phyloP scores from a whole-genome alignment of 1,284 basidiomycete genomes.

The Leccinum pachyderme region DNA sequence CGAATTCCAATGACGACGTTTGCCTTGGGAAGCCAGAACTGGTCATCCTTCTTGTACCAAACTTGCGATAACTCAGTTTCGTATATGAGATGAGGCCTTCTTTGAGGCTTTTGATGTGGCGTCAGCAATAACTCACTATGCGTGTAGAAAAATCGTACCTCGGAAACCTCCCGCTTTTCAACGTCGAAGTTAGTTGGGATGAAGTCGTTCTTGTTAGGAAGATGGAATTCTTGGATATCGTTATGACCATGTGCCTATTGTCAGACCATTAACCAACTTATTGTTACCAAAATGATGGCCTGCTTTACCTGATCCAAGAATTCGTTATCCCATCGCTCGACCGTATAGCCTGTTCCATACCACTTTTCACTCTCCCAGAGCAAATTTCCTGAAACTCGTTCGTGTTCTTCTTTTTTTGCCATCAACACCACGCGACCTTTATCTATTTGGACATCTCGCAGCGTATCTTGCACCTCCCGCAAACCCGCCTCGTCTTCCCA shows the following conservation, averaged over 20 bases:
- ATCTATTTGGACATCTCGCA: constrained; percentile 42
- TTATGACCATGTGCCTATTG: constrained; percentile 56
- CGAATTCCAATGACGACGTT: constrained; percentile 69
- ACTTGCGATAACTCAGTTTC: constrained; percentile 71
- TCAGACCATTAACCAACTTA: constrained; percentile 6
- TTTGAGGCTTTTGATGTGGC: constrained; percentile 51
- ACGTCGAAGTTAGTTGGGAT: constrained; percentile 88
- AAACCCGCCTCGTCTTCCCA: constrained; percentile 65
- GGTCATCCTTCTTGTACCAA: constrained; percentile 97
- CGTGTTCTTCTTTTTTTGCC: constrained; percentile 69
- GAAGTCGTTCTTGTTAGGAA: constrained; percentile 89
- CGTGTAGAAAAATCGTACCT: constrained; percentile 42
- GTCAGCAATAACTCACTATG: constrained; percentile 1
- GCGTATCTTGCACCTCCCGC: constrained; percentile 60
- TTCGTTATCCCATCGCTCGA: constrained; percentile 64
- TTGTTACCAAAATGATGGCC: not conserved
- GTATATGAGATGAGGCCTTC: constrained; percentile 73
- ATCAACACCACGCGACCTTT: constrained; percentile 77
- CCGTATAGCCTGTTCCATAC: constrained; percentile 84
- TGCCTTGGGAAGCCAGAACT: constrained; percentile 91
- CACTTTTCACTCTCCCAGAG: constrained; percentile 76
- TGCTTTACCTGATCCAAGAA: constrained; percentile 61
- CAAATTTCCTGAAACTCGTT: constrained; percentile 45
- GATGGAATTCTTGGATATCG: constrained; percentile 63
- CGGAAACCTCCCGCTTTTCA: constrained; percentile 62